phyloP scores from a whole-genome alignment of 176 grass and related monocot species.

The Cenchrus fungigraminus region DNA sequence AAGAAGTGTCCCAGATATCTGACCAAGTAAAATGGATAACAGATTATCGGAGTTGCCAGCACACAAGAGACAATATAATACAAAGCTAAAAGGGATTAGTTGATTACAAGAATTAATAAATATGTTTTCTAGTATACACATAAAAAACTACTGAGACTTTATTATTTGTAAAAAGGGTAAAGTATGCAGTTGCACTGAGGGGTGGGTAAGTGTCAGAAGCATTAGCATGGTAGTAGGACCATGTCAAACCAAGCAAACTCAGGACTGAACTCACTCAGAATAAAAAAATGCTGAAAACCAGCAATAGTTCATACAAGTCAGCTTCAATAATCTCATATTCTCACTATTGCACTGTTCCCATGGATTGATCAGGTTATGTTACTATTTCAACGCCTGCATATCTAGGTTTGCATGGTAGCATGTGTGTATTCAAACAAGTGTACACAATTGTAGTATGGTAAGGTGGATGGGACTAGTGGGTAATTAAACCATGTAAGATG shows the following conservation, averaged over 20 bases:
- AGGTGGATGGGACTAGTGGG: neutral
- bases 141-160: constrained; percentile 21
- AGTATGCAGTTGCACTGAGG: neutral
- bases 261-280: neutral
- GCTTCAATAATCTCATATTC: neutral
- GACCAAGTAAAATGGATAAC: constrained; percentile 22
- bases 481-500: constrained; percentile 9
- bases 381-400: neutral
- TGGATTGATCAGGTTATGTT: too few species aligned
- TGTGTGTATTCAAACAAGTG: neutral
- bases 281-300: neutral
- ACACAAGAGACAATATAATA: constrained; percentile 10
- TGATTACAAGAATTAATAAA: constrained; percentile 29
- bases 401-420: neutral
- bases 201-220: constrained; percentile 19
- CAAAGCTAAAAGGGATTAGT: constrained; percentile 27
- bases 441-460: constrained; percentile 4
- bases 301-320: neutral
- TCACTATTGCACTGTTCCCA: neutral
- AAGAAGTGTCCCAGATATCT: constrained; percentile 69
- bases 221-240: neutral
- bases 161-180: constrained; percentile 5
- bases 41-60: constrained; percentile 22
- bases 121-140: constrained; percentile 9
- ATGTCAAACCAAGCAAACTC: neutral